These are phyloP conservation scores for Beauveria sp. DNA, from an alignment of 2,329 filamentous ascomycete genomes.

Conservation along the genomic window DNA sequence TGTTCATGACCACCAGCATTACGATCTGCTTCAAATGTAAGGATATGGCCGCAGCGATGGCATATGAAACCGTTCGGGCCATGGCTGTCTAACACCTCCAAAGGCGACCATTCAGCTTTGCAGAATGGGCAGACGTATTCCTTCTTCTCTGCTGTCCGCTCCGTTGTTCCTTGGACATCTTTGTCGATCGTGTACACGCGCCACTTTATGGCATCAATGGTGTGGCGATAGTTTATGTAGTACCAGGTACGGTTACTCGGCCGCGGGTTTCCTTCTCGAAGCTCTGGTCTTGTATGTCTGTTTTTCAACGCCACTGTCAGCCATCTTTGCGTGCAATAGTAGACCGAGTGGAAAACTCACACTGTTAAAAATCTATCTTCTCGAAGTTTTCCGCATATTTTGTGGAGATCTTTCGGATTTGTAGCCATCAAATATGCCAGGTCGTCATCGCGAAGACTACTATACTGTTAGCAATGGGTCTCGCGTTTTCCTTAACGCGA, in stretches of 20 bases:
- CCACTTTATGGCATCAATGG: constrained; percentile 95
- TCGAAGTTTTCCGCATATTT: constrained; percentile 74
- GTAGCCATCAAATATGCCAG: constrained; percentile 80
- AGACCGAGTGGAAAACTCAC: constrained; percentile 37
- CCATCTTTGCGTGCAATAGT: neutral
- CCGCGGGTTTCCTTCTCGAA: constrained; percentile 72
- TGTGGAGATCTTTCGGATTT: constrained; percentile 86
- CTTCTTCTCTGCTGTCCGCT: constrained; percentile 78
- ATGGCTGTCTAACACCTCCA: constrained; percentile 78
- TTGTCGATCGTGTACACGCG: constrained; percentile 83
- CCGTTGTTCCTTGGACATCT: constrained; percentile 75
- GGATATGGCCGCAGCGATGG: constrained; percentile 61
- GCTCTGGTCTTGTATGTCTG: constrained; percentile 59
- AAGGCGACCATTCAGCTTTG: constrained; percentile 76
- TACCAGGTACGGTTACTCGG: constrained; percentile 88
- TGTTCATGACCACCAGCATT: constrained; percentile 65
- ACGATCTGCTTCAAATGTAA: constrained; percentile 60
- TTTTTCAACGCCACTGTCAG: constrained; percentile 27
- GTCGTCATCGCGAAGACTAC: constrained; percentile 80
- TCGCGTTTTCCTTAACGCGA: constrained; percentile 37
- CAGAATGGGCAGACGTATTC: constrained; percentile 83
- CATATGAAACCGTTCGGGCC: constrained; percentile 71
- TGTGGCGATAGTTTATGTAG: constrained; percentile 90
- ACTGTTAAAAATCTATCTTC: constrained; percentile 81
- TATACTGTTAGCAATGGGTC: neutral